These are phyloP conservation scores for Periconia sp. DNA, from an alignment of 2,329 filamentous ascomycete species.

Conservation along the genomic window DNA sequence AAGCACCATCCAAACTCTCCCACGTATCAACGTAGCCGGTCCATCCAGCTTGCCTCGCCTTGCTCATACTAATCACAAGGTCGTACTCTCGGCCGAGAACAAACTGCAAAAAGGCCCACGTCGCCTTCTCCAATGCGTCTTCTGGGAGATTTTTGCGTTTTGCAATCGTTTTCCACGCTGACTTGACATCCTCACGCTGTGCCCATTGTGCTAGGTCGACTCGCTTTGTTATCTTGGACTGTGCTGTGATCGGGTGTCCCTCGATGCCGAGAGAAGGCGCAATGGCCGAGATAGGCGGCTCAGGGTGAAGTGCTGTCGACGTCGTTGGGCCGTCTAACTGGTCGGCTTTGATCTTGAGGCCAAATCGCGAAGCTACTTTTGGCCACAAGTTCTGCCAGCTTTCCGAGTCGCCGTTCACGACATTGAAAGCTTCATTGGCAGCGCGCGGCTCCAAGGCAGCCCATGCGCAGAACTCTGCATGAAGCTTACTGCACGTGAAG, in stretches of 20 bases:
- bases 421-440: slow-evolving; percentile 47
- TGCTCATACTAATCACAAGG: slow-evolving; percentile 48
- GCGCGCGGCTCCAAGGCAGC: slow-evolving; percentile 35
- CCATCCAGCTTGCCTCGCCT: slow-evolving; percentile 51
- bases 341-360: slow-evolving; percentile 33
- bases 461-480: slow-evolving; percentile 36
- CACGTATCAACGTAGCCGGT: slow-evolving; percentile 42
- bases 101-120: slow-evolving; percentile 49
- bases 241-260: slow-evolving; percentile 7
- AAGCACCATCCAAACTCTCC: slow-evolving; percentile 41
- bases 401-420: slow-evolving; percentile 46
- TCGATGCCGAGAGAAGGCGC: slow-evolving; percentile 15
- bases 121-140: slow-evolving; percentile 47
- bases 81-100: slow-evolving; percentile 48
- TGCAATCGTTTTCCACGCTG: slow-evolving; percentile 43
- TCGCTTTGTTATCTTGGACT: slow-evolving; percentile 40
- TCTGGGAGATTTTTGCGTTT: slow-evolving; percentile 41
- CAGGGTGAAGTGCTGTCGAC: slow-evolving; percentile 15
- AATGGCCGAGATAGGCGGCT: slow-evolving; percentile 29
- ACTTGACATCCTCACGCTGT: slow-evolving; percentile 40
- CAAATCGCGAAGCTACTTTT: slow-evolving; percentile 41
- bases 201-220: slow-evolving; percentile 48
- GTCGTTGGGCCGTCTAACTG: slow-evolving; percentile 14
- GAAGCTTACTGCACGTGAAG: slow-evolving; percentile 27
- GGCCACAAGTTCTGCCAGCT: slow-evolving; percentile 50